phyloP scores from a whole-genome alignment of 192 early-diverging fungal species.

The Coemansia sp. region DNA sequence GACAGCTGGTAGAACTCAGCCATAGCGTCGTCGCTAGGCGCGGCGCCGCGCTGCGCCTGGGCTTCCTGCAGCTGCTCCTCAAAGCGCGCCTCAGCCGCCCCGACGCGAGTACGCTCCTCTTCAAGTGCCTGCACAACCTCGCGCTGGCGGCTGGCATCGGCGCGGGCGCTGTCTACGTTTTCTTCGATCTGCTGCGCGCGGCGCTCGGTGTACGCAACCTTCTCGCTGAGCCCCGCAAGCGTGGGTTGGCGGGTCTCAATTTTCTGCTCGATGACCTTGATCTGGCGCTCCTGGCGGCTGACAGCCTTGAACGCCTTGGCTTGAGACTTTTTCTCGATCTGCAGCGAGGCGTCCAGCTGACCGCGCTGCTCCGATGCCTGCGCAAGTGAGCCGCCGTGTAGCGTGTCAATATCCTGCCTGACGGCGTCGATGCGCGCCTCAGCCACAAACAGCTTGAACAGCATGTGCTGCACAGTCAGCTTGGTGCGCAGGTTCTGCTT shows the following conservation, averaged over 20 bases:
- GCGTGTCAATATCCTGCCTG: slow-evolving; percentile 57
- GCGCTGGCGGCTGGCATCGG: slow-evolving; percentile 56
- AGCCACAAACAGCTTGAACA: slow-evolving; percentile 92
- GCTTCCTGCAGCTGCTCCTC: slow-evolving; percentile 45
- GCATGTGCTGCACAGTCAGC: slow-evolving; percentile 63
- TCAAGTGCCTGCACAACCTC: slow-evolving; percentile 52
- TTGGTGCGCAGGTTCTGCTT: slow-evolving; percentile 59
- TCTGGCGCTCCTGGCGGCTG: slow-evolving; percentile 66
- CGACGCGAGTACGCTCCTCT: slow-evolving; percentile 52
- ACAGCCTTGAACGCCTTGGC: slow-evolving; percentile 70
- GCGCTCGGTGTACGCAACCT: slow-evolving; percentile 63
- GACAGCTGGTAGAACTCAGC: slow-evolving; percentile 60
- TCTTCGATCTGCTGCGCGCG: slow-evolving; percentile 63
- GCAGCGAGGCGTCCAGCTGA: slow-evolving; percentile 57
- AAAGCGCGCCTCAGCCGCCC: slow-evolving; percentile 52
- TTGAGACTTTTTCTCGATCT: slow-evolving; percentile 63
- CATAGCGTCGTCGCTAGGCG: slow-evolving; percentile 42
- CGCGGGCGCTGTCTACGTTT: slow-evolving; percentile 52
- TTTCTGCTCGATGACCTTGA: slow-evolving; percentile 68
- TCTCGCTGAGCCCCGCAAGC: slow-evolving; percentile 60
- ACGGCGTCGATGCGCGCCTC: slow-evolving; percentile 62
- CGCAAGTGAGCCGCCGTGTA: slow-evolving; percentile 46
- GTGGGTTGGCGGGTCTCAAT: slow-evolving; percentile 59
- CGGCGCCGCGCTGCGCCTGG: slow-evolving; percentile 25
- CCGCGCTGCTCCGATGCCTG: slow-evolving; percentile 49